Percentiles rank a stretch among this genome's conserved stretches.
These are phyloP conservation scores for Acmispon strigosus DNA, from an alignment of 306 rosid species.

Conservation along the genomic window DNA sequence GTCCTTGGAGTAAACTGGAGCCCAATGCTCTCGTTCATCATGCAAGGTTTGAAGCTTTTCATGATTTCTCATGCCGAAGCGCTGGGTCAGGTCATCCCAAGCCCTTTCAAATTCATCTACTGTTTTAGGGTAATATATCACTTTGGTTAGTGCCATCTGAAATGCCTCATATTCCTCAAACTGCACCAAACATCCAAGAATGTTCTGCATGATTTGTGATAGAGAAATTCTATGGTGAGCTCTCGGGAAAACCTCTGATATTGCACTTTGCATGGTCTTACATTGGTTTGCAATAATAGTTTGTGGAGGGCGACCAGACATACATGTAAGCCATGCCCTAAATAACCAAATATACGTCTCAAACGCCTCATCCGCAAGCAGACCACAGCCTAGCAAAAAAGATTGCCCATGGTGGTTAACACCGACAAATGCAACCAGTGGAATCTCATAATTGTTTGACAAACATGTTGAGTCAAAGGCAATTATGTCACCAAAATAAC, in stretches of 20 bases:
- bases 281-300: slow-evolving; percentile 67
- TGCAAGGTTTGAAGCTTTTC: slow-evolving; percentile 52
- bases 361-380: slow-evolving; percentile 72
- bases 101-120: slow-evolving; percentile 80
- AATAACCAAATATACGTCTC: slow-evolving; percentile 86
- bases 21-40: slow-evolving; percentile 83
- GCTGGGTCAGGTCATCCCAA: slow-evolving; percentile 70
- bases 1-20: slow-evolving; percentile 75
- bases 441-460: slow-evolving; percentile 72
- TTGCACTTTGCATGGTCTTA: slow-evolving; percentile 64
- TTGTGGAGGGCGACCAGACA: slow-evolving; percentile 95
- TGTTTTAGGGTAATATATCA: slow-evolving; percentile 46
- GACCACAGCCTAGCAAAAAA: slow-evolving; percentile 73
- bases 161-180: slow-evolving; percentile 61
- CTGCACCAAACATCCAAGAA: slow-evolving; percentile 53
- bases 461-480: slow-evolving; percentile 71
- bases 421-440: slow-evolving; percentile 74
- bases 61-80: slow-evolving; percentile 49
- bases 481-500: slow-evolving; percentile 75
- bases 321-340: slow-evolving; percentile 93
- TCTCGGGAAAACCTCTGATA: slow-evolving; percentile 88
- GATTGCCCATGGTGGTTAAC: slow-evolving; percentile 85
- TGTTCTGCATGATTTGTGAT: slow-evolving; percentile 57
- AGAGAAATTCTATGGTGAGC: slow-evolving; percentile 72
- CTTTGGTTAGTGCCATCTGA: slow-evolving; percentile 48